These are phyloP conservation scores for Russula vinacea DNA, from an alignment of 768 basidiomycete species.

Conservation along the genomic window DNA sequence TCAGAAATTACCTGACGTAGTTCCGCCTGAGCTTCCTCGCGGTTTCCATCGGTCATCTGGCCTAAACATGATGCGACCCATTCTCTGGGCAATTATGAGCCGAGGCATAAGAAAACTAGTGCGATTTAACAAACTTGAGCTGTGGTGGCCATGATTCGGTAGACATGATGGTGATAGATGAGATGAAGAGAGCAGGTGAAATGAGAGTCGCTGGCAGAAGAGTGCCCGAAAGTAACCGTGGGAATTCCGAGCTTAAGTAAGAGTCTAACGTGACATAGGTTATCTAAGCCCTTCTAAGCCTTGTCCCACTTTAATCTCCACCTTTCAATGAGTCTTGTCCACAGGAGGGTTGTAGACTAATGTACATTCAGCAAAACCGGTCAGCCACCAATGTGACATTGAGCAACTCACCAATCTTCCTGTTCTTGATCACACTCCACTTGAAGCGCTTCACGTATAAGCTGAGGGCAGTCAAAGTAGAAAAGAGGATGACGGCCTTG, in stretches of 20 bases:
- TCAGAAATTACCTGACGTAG: slow-evolving; percentile 96
- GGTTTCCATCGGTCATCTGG: slow-evolving; percentile 86
- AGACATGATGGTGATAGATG: slow-evolving; percentile 47
- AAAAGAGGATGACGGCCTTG: slow-evolving; percentile 93
- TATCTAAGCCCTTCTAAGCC: slow-evolving; percentile 23
- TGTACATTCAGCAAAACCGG: slow-evolving; percentile 16
- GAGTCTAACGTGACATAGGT: slow-evolving; percentile 18
- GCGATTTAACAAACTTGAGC: slow-evolving; percentile 54
- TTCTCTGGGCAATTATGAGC: slow-evolving; percentile 51
- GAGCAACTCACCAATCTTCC: slow-evolving; percentile 74
- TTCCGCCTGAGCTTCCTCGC: slow-evolving; percentile 86
- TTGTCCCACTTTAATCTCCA: slow-evolving; percentile 7
- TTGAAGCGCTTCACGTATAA: slow-evolving; percentile 95
- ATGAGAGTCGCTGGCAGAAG: background rate
- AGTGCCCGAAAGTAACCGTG: slow-evolving; percentile 6
- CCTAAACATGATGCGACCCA: slow-evolving; percentile 94
- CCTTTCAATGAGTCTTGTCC: slow-evolving; percentile 43
- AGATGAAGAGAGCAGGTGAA: background rate
- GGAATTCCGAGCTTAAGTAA: slow-evolving; percentile 8
- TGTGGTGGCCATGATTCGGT: slow-evolving; percentile 78
- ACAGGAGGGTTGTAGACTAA: slow-evolving; percentile 62
- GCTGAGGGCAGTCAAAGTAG: slow-evolving; percentile 72
- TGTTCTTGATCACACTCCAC: slow-evolving; percentile 87
- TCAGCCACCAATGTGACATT: background rate
- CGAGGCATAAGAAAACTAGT: slow-evolving; percentile 25